Conservation (phyloP, 208 protist genomes). For the Herpetomonas samuelpessoai region DNA sequence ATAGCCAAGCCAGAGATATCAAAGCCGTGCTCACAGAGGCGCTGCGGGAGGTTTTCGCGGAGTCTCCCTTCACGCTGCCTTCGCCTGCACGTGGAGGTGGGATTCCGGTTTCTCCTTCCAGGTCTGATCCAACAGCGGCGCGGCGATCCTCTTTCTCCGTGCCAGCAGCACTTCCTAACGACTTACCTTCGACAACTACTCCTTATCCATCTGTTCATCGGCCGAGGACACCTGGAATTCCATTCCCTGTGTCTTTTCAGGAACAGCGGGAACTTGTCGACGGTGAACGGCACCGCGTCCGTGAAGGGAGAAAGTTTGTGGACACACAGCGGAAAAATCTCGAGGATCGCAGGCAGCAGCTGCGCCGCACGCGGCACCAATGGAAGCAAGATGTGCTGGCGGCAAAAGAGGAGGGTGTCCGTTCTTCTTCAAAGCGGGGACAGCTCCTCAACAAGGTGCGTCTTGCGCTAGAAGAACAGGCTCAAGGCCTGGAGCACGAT, state of each 20-base stretch:
- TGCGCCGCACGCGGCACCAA: constrained; percentile 53
- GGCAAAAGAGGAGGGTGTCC: constrained; percentile 70
- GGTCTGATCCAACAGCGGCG: too few relatives aligned
- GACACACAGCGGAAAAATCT: constrained; percentile 51
- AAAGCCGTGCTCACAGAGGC: constrained; percentile 61
- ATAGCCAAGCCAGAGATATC: constrained; percentile 25
- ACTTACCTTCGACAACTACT: too few relatives aligned
- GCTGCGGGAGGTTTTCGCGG: constrained; percentile 57
- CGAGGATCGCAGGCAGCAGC: constrained; percentile 54
- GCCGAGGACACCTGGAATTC: background rate
- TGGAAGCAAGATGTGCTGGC: constrained; percentile 80
- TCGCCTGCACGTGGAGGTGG: constrained; percentile 18
- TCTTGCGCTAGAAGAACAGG: constrained; percentile 59
- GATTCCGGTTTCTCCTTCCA: too few relatives aligned
- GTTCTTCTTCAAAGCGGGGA: constrained; percentile 66
- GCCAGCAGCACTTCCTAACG: background rate
- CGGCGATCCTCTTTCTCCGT: constrained; percentile 8
- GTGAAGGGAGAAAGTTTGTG: constrained; percentile 44
- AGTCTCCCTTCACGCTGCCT: constrained; percentile 55
- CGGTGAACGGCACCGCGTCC: constrained; percentile 46
- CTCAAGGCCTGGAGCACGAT: constrained; percentile 57
- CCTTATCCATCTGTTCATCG: background rate
- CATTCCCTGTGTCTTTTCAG: constrained; percentile 8
- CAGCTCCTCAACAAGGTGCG: constrained; percentile 63
- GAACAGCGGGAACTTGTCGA: constrained; percentile 53